Conservation (phyloP, 768 basidiomycete species). For the Xerocomellus dryophilus region DNA sequence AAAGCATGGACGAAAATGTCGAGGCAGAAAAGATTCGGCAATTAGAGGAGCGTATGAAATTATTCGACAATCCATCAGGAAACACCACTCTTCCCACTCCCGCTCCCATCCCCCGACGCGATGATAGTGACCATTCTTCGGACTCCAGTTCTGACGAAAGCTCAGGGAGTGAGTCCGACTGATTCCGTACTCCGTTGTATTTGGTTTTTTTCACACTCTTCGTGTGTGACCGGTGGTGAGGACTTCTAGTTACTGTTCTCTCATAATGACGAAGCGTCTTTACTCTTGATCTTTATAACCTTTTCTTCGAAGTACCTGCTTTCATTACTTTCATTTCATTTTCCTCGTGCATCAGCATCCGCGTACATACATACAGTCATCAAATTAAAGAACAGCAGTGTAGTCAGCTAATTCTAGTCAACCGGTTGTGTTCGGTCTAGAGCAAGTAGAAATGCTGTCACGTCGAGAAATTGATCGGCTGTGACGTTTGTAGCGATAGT, state of each 20-base stretch:
- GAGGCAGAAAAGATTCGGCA: slow-evolving; percentile 93
- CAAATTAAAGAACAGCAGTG: slow-evolving; percentile 44
- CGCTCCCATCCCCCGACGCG: slow-evolving; percentile 33
- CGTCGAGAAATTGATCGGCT: slow-evolving; percentile 1
- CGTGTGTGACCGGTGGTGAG: slow-evolving; percentile 14
- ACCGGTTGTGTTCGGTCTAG: slow-evolving; percentile 20
- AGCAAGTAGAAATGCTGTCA: slow-evolving; percentile 24
- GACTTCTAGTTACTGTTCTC: slow-evolving; percentile 28
- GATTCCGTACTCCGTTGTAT: slow-evolving; percentile 27
- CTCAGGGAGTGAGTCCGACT: slow-evolving; percentile 83
- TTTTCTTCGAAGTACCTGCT: slow-evolving; percentile 27
- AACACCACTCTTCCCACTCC: slow-evolving; percentile 34
- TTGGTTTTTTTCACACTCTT: slow-evolving; percentile 16
- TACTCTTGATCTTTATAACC: slow-evolving; percentile 39
- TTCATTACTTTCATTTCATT: slow-evolving; percentile 21
- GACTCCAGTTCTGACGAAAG: slow-evolving; percentile 80
- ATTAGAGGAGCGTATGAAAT: slow-evolving; percentile 82
- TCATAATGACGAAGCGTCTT: slow-evolving; percentile 25
- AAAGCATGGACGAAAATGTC: slow-evolving; percentile 95
- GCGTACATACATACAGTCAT: slow-evolving; percentile 42
- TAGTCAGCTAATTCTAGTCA: slow-evolving; percentile 47
- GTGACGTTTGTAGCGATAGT: slow-evolving; percentile 14
- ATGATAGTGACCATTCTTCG: slow-evolving; percentile 70
- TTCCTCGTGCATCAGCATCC: slow-evolving; percentile 29
- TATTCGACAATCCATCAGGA: slow-evolving; percentile 66